These are phyloP conservation scores for Beauveria sp. DNA, from an alignment of 2,329 filamentous ascomycete species.

Conservation along the genomic window DNA sequence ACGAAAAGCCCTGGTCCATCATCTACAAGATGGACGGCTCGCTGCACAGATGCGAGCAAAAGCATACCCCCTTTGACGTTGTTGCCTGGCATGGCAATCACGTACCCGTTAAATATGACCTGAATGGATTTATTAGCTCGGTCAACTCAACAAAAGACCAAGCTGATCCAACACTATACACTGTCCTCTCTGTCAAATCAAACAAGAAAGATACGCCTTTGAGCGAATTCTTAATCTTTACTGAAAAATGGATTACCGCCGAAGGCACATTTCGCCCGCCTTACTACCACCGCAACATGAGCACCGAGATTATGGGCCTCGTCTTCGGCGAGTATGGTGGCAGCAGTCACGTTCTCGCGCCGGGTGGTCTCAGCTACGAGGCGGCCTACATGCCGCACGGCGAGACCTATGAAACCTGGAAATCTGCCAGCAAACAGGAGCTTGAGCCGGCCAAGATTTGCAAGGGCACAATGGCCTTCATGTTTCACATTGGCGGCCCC, in stretches of 20 bases:
- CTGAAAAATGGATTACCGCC: conserved; percentile 56
- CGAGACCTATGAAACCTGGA: conserved; percentile 26
- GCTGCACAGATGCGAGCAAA: conserved; percentile 53
- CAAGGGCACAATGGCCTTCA: conserved; percentile 40
- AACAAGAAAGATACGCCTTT: conserved; percentile 45
- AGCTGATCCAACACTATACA: conserved; percentile 59
- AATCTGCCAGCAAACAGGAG: conserved; percentile 20
- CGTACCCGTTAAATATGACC: conserved; percentile 50
- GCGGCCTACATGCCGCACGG: conserved; percentile 29
- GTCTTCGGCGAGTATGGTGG: conserved; percentile 31
- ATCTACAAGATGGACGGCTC: conserved; percentile 55
- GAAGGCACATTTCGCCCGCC: conserved; percentile 56
- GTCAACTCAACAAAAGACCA: conserved; percentile 55
- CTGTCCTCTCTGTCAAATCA: conserved; percentile 54
- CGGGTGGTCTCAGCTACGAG: conserved; percentile 26
- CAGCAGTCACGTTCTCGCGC: conserved; percentile 20
- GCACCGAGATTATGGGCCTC: conserved; percentile 50
- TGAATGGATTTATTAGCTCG: conserved; percentile 50
- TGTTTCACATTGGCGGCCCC: conserved; percentile 30
- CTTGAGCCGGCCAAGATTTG: conserved; percentile 36
- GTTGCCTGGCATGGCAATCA: conserved; percentile 68
- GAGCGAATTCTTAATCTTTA: conserved; percentile 61
- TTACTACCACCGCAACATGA: conserved; percentile 57
- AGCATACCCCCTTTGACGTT: conserved; percentile 62
- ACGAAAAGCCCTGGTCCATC: conserved; percentile 48